Base-by-base conservation (phyloP, 352 stramenopile genomes). In the Phytophthora hibernalis region DNA sequence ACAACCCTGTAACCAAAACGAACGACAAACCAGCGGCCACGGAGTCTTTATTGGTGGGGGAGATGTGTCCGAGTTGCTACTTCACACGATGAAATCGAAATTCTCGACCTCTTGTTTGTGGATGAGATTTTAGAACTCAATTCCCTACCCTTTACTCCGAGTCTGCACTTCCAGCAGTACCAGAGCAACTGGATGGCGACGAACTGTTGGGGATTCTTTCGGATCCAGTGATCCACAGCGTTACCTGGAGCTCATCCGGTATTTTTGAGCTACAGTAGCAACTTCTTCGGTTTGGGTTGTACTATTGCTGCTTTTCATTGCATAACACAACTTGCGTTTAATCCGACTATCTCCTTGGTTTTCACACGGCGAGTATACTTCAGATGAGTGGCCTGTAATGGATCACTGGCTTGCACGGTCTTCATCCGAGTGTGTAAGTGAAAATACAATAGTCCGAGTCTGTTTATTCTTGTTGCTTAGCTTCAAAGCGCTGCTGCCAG, bases 401-500 rank as follows among this genome's bases (percentile, higher is more conserved):
- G 26, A 31, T 31, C 26, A 31, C 26, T 31, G 26, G 9, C n/a
- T 31, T 9, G 26, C 26, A 33, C 28, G 28, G 28, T n/a, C 33
- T 40, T 8, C 33, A 40, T 40, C 28, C 3, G 28, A 31, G 11
- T 40, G 33, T 40, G 15, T n/a, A 40, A 8, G 33, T n/a, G 15
- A 40, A 35, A 47, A n/a, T 47, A n/a, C 21, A 54, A 35, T 33
- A 9, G 5, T 9, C 31, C 21, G 16, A 22, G 16, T 48, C 54
- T 30, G 28, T 53, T 52, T 63, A 70, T 9, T 69, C 43, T 51
- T 61, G 31, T 49, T 52, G 22, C 10, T 63, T 47, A 33, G 58
- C 38, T 5, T 44, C 57, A 57, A 80, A 80, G 20, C 80, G 83
- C 47, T 82, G 54, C 10, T 80, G 75, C 83, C 83, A 92, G 68